phyloP scores from a whole-genome alignment of 2,329 filamentous ascomycete species.

The Trichoderma arundinaceum region DNA sequence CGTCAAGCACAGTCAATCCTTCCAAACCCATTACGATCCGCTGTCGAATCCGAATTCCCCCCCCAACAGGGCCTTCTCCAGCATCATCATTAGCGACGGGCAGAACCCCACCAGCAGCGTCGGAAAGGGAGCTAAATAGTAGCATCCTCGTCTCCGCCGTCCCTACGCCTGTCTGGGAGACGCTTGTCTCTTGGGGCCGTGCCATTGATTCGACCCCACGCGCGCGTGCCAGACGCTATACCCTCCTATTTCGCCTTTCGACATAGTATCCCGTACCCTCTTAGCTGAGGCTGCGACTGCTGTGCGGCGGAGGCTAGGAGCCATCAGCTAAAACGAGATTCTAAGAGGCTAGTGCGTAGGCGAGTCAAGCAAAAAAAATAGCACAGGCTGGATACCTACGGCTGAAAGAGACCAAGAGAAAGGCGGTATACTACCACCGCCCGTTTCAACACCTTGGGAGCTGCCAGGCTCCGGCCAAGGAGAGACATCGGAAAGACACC shows the following conservation, averaged over 20 bases:
- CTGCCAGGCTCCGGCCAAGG: background rate
- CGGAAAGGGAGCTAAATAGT: background rate
- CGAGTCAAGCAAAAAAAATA: conserved; percentile 9
- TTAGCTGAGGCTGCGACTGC: conserved; percentile 18
- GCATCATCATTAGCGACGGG: conserved; percentile 8
- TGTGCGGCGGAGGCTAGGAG: conserved; percentile 9
- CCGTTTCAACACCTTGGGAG: background rate
- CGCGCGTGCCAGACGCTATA: conserved; percentile 7
- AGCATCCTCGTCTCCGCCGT: conserved; percentile 5
- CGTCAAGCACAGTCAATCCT: conserved; percentile 9
- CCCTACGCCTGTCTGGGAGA: background rate
- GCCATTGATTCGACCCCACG: conserved; percentile 17
- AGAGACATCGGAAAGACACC: conserved; percentile 9
- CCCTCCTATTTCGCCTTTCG: conserved; percentile 4
- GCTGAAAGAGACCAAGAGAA: conserved; percentile 5
- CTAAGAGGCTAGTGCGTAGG: conserved; percentile 12
- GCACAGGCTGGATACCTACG: background rate
- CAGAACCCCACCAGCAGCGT: background rate
- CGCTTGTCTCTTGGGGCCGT: background rate
- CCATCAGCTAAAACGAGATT: background rate
- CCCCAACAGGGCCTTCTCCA: background rate
- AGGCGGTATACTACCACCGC: conserved; percentile 19
- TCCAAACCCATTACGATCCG: background rate
- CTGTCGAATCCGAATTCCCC: background rate
- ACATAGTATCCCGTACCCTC: conserved; percentile 3